Evolutionary conservation across 805 yeast genomes (phyloP), one percentile per base, ranked within the genome.

Genomic region (Saccharomycopsis amapae): DNA sequence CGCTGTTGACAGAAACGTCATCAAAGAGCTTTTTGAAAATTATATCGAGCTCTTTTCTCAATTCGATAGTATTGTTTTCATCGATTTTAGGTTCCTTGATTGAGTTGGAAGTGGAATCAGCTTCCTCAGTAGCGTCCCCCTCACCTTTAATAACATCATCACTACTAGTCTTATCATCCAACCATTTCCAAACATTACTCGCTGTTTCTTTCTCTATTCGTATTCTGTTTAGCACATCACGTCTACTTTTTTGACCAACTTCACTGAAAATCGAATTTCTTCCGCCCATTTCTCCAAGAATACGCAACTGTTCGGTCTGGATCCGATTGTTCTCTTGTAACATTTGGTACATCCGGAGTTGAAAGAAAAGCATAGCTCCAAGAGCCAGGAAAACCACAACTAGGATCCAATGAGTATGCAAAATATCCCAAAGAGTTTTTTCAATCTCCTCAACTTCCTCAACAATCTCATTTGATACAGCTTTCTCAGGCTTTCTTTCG

Each of bases 371-470:
- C 9, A 43, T 22, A n/a, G 28, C 18, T n/a, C 9, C 30, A 15
- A 44, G 10, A 22, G 28, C 24, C 12, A 18, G 20, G 7, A 39
- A 36, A 5, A 48, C n/a, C n/a, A 40, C 17, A 17, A 44, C 15
- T 12, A 26, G 10, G n/a, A 25, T 17, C 48, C 44, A 39, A 20
- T 48, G 40, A 19, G 28, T 26, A 15, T 38, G 37, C 10, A 48
- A 4, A 13, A 48, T 40, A 41, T 48, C 52, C 52, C 52, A 48
- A 5, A 48, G 20, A 13, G 49, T 45, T 20, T 42, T 48, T 37
- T 48, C 52, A n/a, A 48, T 30, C 3, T 48, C 52, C 28, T 48
- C 52, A 35, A 39, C 32, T 22, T 43, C 51, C 19, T 48, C 51
- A 15, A 4, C 26, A 23, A 39, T 23, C 10, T 37, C 19, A 15